These are phyloP conservation scores for Podila verticillata DNA, from an alignment of 192 early-diverging fungal species.

Conservation along the genomic window DNA sequence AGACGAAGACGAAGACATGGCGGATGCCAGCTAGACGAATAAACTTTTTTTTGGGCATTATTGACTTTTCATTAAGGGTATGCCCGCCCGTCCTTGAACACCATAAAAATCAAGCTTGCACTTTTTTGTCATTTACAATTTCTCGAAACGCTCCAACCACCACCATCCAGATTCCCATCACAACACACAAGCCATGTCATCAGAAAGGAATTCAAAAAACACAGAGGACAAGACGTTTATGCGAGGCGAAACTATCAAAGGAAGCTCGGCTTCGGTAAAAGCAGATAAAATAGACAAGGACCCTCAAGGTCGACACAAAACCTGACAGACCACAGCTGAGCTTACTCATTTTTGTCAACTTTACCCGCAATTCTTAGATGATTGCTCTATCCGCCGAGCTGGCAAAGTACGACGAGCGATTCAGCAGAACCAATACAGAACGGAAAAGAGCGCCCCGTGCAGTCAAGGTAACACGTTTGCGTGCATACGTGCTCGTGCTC, in stretches of 20 bases:
- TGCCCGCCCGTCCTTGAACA: too few species aligned
- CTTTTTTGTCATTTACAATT: too few species aligned
- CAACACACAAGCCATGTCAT: constrained; percentile 11
- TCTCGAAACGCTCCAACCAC: too few species aligned
- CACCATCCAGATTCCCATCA: background rate
- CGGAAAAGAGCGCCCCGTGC: constrained; percentile 26
- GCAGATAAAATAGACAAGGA: too few species aligned
- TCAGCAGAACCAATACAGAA: constrained; percentile 13
- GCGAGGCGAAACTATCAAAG: constrained; percentile 21
- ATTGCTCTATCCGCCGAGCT: constrained; percentile 31
- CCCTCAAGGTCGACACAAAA: too few species aligned
- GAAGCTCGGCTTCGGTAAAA: constrained; percentile 31
- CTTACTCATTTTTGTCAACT: background rate
- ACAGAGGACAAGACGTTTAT: constrained; percentile 11
- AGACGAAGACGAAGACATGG: constrained; percentile 40
- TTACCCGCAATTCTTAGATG: constrained; percentile 11
- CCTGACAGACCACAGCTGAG: too few species aligned
- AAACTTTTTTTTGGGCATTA: background rate
- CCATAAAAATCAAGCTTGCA: too few species aligned
- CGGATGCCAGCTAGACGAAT: constrained; percentile 1
- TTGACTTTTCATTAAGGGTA: too few species aligned
- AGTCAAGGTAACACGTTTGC: constrained; percentile 18
- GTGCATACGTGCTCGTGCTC: background rate
- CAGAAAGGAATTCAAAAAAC: background rate
- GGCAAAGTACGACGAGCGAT: constrained; percentile 42